Percentiles rank a stretch among this genome's conserved stretches.
These are phyloP conservation scores for Monilinia fructigena DNA, from an alignment of 2,329 filamentous ascomycete genomes.

Conservation along the genomic window DNA sequence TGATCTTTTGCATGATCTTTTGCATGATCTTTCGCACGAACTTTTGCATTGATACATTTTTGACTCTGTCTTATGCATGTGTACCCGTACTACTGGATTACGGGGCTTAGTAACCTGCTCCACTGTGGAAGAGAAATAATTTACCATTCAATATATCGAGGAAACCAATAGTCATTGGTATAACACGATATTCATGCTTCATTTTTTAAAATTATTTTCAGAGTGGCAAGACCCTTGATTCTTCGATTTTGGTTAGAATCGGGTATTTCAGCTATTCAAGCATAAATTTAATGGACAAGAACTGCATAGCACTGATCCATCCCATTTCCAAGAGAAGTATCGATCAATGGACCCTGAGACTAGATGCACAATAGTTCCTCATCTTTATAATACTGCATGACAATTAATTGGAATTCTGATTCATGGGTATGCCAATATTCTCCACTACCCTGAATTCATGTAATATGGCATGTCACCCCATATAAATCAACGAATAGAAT, in stretches of 20 bases:
- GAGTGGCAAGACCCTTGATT: background rate
- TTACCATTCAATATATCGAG: background rate
- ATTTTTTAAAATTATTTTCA: background rate
- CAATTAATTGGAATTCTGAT: background rate
- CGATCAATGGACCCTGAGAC: background rate
- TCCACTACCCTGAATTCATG: no score
- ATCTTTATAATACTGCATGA: background rate
- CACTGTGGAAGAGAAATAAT: background rate
- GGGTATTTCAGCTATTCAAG: no score
- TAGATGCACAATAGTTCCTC: background rate
- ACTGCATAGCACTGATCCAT: no score
- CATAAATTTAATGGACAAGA: no score
- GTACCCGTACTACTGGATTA: background rate
- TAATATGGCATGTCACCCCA: no score
- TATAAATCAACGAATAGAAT: no score
- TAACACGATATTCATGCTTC: background rate
- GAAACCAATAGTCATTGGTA: background rate
- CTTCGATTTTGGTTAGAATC: no score
- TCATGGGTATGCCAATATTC: background rate
- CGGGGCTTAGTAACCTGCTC: background rate
- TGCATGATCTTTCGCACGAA: no score
- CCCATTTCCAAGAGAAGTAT: no score
- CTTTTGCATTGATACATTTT: no score
- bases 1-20: no score
- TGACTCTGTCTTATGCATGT: no score